These are phyloP conservation scores for Candida rishiriensis DNA, from an alignment of 805 yeast genomes.

Conservation along the genomic window DNA sequence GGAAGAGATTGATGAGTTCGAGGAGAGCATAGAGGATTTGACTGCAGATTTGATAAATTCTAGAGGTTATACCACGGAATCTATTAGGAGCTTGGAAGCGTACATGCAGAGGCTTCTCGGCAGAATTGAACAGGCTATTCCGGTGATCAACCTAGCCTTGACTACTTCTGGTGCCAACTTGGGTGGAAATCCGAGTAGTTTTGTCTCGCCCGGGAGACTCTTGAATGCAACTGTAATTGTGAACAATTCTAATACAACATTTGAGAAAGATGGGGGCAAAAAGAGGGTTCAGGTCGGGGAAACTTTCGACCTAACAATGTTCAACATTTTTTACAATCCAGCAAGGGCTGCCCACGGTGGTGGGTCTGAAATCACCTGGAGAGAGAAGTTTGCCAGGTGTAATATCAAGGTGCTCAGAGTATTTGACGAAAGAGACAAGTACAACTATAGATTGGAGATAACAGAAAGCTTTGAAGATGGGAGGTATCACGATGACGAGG, in stretches of 20 bases:
- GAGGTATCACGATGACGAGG: slow-evolving; percentile 61
- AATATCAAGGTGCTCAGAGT: slow-evolving; percentile 37
- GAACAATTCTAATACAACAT: slow-evolving; percentile 33
- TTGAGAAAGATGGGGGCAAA: slow-evolving; percentile 3
- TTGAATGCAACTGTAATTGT: slow-evolving; percentile 56
- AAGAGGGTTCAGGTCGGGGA: slow-evolving; percentile 49
- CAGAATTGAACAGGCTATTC: slow-evolving; percentile 64
- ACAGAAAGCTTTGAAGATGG: slow-evolving; percentile 64
- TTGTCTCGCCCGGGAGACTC: slow-evolving; percentile 60
- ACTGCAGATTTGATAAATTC: slow-evolving; percentile 25
- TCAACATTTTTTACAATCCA: slow-evolving; percentile 59
- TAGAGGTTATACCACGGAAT: slow-evolving; percentile 16
- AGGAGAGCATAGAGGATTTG: slow-evolving; percentile 40
- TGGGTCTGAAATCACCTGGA: slow-evolving; percentile 54
- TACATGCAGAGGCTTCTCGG: slow-evolving; percentile 44
- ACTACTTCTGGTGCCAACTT: slow-evolving; percentile 66
- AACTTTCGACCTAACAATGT: slow-evolving; percentile 49
- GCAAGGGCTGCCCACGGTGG: slow-evolving; percentile 30
- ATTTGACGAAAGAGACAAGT: slow-evolving; percentile 21
- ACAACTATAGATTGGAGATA: slow-evolving; percentile 42
- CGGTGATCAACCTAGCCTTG: slow-evolving; percentile 59
- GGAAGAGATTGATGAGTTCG: slow-evolving; percentile 54
- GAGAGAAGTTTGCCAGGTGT: slow-evolving; percentile 63
- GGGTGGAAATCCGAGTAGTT: slow-evolving; percentile 39
- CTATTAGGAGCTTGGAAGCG: slow-evolving; percentile 42